These are phyloP conservation scores for Plasmodium coatneyi DNA, from an alignment of 169 alveolate species.

Conservation along the genomic window DNA sequence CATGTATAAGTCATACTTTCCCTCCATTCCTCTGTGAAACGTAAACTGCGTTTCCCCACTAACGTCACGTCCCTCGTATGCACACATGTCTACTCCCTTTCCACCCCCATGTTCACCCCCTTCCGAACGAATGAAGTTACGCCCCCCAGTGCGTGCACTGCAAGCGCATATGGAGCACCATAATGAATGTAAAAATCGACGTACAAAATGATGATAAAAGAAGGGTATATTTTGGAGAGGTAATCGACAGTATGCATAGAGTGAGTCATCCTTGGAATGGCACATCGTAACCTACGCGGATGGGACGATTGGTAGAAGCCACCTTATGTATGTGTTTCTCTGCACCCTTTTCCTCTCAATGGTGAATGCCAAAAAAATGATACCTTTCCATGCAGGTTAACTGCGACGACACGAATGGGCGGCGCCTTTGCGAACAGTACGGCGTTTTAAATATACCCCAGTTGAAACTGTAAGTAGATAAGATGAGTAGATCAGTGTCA, in stretches of 20 bases:
- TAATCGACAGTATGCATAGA: constrained; percentile 10
- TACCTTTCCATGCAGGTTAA: constrained; percentile 18
- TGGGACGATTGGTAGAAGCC: not conserved
- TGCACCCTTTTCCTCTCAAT: not conserved
- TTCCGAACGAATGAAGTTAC: constrained; percentile 6
- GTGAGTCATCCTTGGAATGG: not conserved
- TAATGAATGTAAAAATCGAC: constrained; percentile 18
- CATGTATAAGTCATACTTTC: not conserved
- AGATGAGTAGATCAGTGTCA: not conserved
- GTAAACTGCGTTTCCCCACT: not conserved
- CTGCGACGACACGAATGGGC: constrained; percentile 17
- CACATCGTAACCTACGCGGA: not conserved
- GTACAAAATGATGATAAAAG: constrained; percentile 39
- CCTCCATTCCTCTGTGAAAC: not conserved
- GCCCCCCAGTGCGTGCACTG: constrained; percentile 60
- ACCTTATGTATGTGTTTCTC: not conserved
- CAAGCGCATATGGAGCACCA: constrained; percentile 39
- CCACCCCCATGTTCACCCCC: not conserved
- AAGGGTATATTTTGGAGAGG: constrained; percentile 46
- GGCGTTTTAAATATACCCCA: constrained; percentile 30
- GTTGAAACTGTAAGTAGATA: constrained; percentile 36
- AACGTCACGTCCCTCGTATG: not conserved
- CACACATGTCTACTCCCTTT: not conserved
- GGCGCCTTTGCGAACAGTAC: constrained; percentile 18
- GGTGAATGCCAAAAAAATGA: not conserved